Conservation (phyloP, 176 grass and related monocot genomes). For the Juncus inflexus region DNA sequence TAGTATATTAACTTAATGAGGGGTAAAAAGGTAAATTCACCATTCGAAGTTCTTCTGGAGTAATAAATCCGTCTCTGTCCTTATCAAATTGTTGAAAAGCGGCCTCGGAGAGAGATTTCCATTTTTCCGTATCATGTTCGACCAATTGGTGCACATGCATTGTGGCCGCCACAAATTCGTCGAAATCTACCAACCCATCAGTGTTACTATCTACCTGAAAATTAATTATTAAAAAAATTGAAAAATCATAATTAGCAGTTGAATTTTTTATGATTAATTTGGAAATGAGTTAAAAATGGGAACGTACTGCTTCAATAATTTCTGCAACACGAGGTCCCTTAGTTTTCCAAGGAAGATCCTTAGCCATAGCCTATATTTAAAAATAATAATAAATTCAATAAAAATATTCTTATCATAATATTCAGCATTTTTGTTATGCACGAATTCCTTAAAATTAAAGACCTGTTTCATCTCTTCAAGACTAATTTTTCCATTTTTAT, state of each 20-base stretch:
- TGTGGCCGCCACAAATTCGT: constrained; percentile 90
- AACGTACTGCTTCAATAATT: constrained; percentile 86
- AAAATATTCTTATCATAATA: constrained; percentile 15
- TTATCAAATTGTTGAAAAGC: constrained; percentile 93
- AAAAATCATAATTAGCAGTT: background rate
- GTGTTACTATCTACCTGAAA: constrained; percentile 92
- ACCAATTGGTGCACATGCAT: constrained; percentile 86
- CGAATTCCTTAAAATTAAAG: constrained; percentile 10
- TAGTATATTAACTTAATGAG: background rate
- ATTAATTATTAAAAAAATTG: constrained; percentile 1
- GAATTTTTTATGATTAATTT: too few species aligned
- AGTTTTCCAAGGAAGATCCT: constrained; percentile 93
- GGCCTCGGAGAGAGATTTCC: constrained; percentile 65
- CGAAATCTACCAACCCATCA: constrained; percentile 91
- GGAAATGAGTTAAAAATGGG: constrained; percentile 7
- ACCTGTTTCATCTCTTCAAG: constrained; percentile 88
- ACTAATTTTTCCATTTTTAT: constrained; percentile 90
- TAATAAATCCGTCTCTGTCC: constrained; percentile 88
- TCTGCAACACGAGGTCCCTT: constrained; percentile 74
- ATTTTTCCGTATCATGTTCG: constrained; percentile 76
- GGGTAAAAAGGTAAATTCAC: constrained; percentile 28
- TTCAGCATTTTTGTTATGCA: background rate
- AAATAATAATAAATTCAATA: background rate
- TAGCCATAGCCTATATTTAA: constrained; percentile 70
- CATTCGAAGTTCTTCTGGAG: constrained; percentile 87